These are phyloP conservation scores for Macrophomina tecta DNA, from an alignment of 2,329 filamentous ascomycete species.

Conservation along the genomic window DNA sequence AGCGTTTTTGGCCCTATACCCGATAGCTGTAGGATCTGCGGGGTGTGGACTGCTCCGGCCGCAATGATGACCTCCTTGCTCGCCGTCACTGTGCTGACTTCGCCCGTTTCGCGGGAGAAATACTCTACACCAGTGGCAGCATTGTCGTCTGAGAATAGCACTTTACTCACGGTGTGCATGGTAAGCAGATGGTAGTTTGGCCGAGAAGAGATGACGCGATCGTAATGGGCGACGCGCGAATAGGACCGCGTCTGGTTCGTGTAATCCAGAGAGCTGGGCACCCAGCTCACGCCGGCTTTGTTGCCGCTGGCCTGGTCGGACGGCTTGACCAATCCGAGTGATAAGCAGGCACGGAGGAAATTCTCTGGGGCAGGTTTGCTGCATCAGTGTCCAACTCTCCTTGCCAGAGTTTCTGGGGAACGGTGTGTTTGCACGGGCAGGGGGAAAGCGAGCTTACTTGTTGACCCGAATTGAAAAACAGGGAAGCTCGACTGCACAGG, in stretches of 20 bases:
- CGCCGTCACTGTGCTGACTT: conserved; percentile 30
- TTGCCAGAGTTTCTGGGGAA: too few species aligned
- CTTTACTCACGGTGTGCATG: conserved; percentile 33
- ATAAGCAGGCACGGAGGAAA: neutral
- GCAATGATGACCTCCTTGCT: conserved; percentile 38
- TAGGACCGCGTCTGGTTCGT: conserved; percentile 42
- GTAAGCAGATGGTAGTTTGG: conserved; percentile 41
- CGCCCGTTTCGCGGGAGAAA: conserved; percentile 28
- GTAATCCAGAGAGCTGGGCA: neutral
- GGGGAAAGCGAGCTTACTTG: neutral
- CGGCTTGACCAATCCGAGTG: neutral
- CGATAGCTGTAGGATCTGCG: conserved; percentile 30
- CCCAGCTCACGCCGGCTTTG: neutral
- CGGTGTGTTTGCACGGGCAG: too few species aligned
- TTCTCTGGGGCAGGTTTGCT: neutral
- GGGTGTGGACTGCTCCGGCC: conserved; percentile 36
- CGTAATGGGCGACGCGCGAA: conserved; percentile 41
- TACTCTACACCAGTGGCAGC: neutral
- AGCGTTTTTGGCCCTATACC: conserved; percentile 32
- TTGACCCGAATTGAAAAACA: neutral
- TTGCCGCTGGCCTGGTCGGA: neutral
- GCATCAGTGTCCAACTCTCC: neutral
- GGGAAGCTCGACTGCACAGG: conserved; percentile 14
- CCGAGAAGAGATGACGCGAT: conserved; percentile 37
- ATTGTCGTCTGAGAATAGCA: conserved; percentile 30